phyloP scores from a whole-genome alignment of 257 asterid species.

The Lycium ferocissimum region DNA sequence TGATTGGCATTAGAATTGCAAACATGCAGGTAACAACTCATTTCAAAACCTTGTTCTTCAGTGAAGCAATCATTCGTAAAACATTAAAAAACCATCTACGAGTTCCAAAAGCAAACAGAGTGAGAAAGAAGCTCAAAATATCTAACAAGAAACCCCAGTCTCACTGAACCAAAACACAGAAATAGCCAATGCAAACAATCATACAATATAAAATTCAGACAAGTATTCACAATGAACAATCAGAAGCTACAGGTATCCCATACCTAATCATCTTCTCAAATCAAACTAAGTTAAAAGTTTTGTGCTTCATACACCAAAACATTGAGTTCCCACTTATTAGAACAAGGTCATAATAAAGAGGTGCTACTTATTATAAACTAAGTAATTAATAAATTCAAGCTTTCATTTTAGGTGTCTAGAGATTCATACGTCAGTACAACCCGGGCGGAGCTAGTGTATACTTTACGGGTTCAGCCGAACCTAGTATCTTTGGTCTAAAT shows the following conservation, averaged over 20 bases:
- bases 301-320: conserved; percentile 12
- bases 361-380: neutral
- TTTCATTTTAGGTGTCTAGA: neutral
- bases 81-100: neutral
- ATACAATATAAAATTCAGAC: neutral
- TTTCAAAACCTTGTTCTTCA: neutral
- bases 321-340: neutral
- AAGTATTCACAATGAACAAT: neutral
- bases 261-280: neutral
- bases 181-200: neutral
- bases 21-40: neutral
- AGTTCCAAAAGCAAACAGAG: neutral
- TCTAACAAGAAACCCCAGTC: neutral
- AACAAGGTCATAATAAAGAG: neutral
- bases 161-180: neutral
- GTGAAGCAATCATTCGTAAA: neutral
- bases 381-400: neutral
- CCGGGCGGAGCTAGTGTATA: too few relatives aligned
- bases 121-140: neutral
- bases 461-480: too few relatives aligned
- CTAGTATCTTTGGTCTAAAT: too few relatives aligned
- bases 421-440: neutral
- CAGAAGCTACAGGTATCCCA: neutral
- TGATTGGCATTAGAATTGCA: neutral
- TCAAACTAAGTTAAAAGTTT: neutral